A percentile compares a stretch with the other conserved stretches of the same genome.
These are phyloP conservation scores for Hura crepitans DNA, from an alignment of 441 rosid species.

Conservation along the genomic window DNA sequence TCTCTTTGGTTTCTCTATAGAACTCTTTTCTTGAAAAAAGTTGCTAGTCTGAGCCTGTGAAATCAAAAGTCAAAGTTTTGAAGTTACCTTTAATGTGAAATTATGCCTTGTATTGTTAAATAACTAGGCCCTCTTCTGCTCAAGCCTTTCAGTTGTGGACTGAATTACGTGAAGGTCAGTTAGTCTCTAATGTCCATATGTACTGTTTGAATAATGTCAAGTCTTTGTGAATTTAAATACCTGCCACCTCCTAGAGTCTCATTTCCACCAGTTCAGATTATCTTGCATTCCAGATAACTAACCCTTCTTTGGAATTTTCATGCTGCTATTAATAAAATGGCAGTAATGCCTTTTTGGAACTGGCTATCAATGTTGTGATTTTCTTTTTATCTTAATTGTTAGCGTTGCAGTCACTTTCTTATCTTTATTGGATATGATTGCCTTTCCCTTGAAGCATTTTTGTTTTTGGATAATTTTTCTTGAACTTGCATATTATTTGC, in stretches of 20 bases:
- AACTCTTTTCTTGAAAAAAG: not conserved
- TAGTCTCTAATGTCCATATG: not conserved
- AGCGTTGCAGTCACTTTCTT: not conserved
- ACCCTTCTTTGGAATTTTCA: not conserved
- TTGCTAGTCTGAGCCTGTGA: not conserved
- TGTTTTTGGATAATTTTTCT: not conserved
- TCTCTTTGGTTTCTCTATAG: not conserved
- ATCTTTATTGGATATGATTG: not conserved
- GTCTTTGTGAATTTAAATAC: not conserved
- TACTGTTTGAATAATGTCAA: not conserved
- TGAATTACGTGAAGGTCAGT: not conserved
- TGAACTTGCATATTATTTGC: not conserved
- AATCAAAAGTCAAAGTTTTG: not conserved
- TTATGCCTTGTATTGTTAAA: not conserved
- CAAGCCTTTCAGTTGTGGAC: too few species aligned
- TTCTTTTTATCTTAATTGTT: not conserved
- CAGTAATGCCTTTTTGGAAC: not conserved
- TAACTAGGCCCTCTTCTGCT: too few species aligned
- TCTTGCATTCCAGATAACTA: not conserved
- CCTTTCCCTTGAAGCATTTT: not conserved
- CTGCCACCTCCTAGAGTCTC: not conserved
- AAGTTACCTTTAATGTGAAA: not conserved
- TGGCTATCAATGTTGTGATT: not conserved
- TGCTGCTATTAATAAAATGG: not conserved
- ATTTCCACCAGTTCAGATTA: conserved; percentile 1